Evolutionary conservation across 139 green algal species (phyloP), one percentile per base, ranked within the genome.

Genomic region (Coccomyxa sp.): DNA sequence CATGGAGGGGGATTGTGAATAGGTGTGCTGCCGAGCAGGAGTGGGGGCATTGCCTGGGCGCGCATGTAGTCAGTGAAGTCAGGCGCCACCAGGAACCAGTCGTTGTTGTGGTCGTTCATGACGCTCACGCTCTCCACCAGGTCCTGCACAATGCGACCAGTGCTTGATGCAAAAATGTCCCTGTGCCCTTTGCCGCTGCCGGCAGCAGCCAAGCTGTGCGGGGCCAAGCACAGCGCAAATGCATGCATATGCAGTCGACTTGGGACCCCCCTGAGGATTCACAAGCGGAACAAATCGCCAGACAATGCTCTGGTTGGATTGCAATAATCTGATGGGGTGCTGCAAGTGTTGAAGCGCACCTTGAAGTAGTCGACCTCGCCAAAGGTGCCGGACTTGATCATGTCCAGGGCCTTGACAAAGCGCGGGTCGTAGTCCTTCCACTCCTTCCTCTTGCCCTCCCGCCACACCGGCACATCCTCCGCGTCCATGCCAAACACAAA

Each of bases 11-110:
- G 38, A 51, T 51, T 51, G 3, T 3, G 38, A 51, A 51, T 3
- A 51, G 38, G 38, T 3, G 38, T 51, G 38, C 38, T 51, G 38
- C 38, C 38, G 38, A 71, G 18, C 60, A 71, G 63, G 21, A 1
- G 63, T 25, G 63, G 9, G 71, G 71, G 71, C 71, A 18, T n/a
- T 21, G n/a, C 76, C 85, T 95, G 93, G 7, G 92, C 94, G 7
- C 95, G 89, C 85, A 99, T 90, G 92, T 99, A 99, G 75, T 77
- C 85, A 4, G 95, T 93, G 59, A 98, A 98, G 89, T 97, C 95
- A 80, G 96, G 92, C 77, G 93, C 96, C 60, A 99, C 87, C 83
- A 98, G 88, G 94, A 98, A 99, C 95, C 96, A 99, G 90, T 99
- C 96, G 82, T 97, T 97, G 87, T 92, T 86, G 38, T 21, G 21